Evolutionary conservation across 2,329 filamentous ascomycete species (phyloP), one percentile per base, ranked within the genome.

Genomic region (Drechslerella coelobrocha): DNA sequence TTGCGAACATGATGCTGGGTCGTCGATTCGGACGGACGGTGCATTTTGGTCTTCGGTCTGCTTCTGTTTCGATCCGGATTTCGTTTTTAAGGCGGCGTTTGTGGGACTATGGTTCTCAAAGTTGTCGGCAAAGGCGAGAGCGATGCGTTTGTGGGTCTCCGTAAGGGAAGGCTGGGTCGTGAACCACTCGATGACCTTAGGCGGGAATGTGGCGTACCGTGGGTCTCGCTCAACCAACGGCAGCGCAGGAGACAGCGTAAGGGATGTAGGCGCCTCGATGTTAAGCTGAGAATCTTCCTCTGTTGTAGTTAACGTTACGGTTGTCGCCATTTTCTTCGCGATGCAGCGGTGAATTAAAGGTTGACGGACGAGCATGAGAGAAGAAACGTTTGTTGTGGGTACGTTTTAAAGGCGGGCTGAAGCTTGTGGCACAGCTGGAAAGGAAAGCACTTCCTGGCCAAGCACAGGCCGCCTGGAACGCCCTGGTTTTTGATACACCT

Each of bases 71-170:
- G n/a, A n/a, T n/a, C n/a, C n/a, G n/a, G 60, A 45, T 34, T 24
- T 47, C 9, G 47, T 9, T 41, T 63, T 63, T 5, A 39, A 34
- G 10, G 37, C 21, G 10, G 47, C 10, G 17, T 14, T 8, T 4
- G 41, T 23, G 24, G 23, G 19, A 23, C 24, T 31, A 31, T 63
- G 66, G 27, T 59, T 54, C n/a, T 61, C 53, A 8, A 71, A 21
- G 1, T 50, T 63, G 0, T 57, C 61, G 54, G 47, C 61, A 43
- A 71, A 71, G 45, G 52, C 39, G 29, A 63, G 29, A 10, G 59
- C 66, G 27, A 71, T 71, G 21, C 59, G 59, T 29, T 63, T 71
- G 66, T 71, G 66, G 10, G 66, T 63, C 39, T 57, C 47, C 14
- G 53, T 63, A 0, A 71, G 41, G 1, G 14, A 24, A 34, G 21